Conservation (phyloP, 2,329 filamentous ascomycete species). For the Colletotrichum siamense region DNA sequence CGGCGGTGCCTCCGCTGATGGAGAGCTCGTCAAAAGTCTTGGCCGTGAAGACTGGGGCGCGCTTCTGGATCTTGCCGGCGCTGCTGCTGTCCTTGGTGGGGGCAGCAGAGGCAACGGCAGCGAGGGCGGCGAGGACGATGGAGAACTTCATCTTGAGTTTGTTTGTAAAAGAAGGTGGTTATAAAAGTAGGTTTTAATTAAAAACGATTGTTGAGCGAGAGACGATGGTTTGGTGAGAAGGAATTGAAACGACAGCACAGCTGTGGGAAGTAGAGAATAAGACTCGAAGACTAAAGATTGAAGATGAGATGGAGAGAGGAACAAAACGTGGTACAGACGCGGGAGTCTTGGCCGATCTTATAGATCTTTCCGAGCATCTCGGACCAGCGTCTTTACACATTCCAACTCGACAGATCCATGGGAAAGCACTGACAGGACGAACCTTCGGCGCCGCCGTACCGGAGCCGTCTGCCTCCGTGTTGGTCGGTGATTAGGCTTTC, state of each 20-base stretch:
- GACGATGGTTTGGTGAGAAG: not conserved
- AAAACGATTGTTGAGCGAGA: not conserved
- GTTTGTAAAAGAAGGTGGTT: constrained; percentile 3
- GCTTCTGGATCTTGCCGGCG: constrained; percentile 24
- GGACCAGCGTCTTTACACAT: not conserved
- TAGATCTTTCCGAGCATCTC: not conserved
- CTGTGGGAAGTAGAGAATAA: constrained; percentile 2
- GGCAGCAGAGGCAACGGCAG: constrained; percentile 31
- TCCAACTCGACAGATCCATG: not conserved
- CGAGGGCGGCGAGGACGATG: constrained; percentile 29
- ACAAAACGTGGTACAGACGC: not conserved
- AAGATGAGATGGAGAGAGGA: not conserved
- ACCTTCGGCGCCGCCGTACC: not conserved
- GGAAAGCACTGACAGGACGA: not conserved
- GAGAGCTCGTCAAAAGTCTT: constrained; percentile 49
- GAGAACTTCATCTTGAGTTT: constrained; percentile 39
- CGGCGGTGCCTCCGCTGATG: constrained; percentile 51
- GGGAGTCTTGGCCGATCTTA: not conserved
- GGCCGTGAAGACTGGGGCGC: constrained; percentile 34
- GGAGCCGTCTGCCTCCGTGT: not conserved
- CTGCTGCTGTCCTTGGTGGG: constrained; percentile 11
- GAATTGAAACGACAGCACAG: constrained; percentile 10
- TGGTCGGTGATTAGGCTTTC: not conserved
- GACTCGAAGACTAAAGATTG: not conserved
- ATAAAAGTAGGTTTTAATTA: not conserved